Base-by-base conservation (phyloP, 176 grass and related monocot species). In the Carex cristatella region DNA sequence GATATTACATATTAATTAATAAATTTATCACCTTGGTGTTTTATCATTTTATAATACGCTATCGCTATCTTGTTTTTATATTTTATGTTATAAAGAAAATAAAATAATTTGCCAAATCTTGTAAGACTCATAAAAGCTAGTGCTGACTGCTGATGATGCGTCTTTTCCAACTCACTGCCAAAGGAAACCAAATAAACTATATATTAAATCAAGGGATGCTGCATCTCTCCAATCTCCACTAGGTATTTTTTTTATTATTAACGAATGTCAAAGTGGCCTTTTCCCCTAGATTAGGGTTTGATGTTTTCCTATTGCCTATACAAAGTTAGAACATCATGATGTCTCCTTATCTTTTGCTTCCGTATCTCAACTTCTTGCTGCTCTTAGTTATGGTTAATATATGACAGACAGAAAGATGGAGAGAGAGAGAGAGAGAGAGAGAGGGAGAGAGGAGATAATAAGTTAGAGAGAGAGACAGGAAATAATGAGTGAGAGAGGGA, bases 81-180 rank as follows among this genome's bases (percentile, higher is more conserved):
- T 53, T 55, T 74, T 76, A 6, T 54, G 30, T 67, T 53, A 82
- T 18, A 27, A 60, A 61, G 27, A 48, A 79, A 60, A 61, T 16
- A 27, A 79, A 31, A 63, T 76, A 14, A 16, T 53, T 55, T 65
- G 49, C 61, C 40, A 85, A 65, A 54, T 55, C 83, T 80, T 88
- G 87, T 88, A 56, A 37, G 83, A 60, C 65, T 59, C 83, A 89
- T 63, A 30, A 89, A 88, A 72, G 78, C 84, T 85, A 48, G 79
- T 60, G 84, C 77, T 90, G 86, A 94, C 66, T 60, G 84, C 77
- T 90, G 88, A 94, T 89, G 80, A 94, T 89, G 76, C 55, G 88
- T 92, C 94, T 90, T 85, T 92, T 90, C 90, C 77, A 90, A 73
- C 83, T 86, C 79, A 81, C 69, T 86, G 77, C 86, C 86, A 79